Conservation (phyloP, 2,329 filamentous ascomycete species). For the Kalmusia sp. region DNA sequence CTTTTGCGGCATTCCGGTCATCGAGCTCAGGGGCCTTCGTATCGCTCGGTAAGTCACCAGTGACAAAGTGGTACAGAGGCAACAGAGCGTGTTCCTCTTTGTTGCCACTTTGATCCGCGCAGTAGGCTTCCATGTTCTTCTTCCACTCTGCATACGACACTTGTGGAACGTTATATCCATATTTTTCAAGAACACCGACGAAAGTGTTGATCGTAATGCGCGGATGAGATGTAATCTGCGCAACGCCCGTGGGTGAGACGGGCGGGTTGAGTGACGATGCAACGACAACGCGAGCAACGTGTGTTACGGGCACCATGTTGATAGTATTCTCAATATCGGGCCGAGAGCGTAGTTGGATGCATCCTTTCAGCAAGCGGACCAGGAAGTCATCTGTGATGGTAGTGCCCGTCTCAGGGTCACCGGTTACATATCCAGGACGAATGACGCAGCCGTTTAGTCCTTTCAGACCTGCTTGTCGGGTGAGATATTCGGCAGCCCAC, state of each 20-base stretch:
- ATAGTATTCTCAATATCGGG: slow-evolving; percentile 85
- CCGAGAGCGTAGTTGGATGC: slow-evolving; percentile 75
- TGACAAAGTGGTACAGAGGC: slow-evolving; percentile 77
- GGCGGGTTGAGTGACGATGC: slow-evolving; percentile 73
- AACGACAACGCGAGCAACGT: slow-evolving; percentile 81
- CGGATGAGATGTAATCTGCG: slow-evolving; percentile 82
- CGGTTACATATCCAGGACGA: slow-evolving; percentile 84
- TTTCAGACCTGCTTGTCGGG: slow-evolving; percentile 77
- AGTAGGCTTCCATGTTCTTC: slow-evolving; percentile 70
- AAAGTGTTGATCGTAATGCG: slow-evolving; percentile 80
- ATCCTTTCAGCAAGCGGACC: slow-evolving; percentile 85
- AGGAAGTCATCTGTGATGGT: slow-evolving; percentile 88
- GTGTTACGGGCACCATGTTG: slow-evolving; percentile 86
- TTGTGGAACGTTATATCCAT: slow-evolving; percentile 74
- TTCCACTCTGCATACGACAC: slow-evolving; percentile 75
- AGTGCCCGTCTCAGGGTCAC: slow-evolving; percentile 73
- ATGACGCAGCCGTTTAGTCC: slow-evolving; percentile 79
- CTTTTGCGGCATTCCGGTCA: slow-evolving; percentile 70
- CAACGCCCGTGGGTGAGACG: slow-evolving; percentile 63
- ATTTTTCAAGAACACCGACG: slow-evolving; percentile 72
- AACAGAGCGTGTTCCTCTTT: slow-evolving; percentile 73
- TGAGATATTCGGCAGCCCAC: slow-evolving; percentile 78
- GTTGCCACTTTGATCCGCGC: slow-evolving; percentile 62
- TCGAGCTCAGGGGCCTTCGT: slow-evolving; percentile 78
- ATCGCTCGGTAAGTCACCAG: slow-evolving; percentile 71